Percentiles rank a stretch among this genome's conserved stretches.
Conservation (phyloP, 208 protist genomes). For the Crithidia brevicula region DNA sequence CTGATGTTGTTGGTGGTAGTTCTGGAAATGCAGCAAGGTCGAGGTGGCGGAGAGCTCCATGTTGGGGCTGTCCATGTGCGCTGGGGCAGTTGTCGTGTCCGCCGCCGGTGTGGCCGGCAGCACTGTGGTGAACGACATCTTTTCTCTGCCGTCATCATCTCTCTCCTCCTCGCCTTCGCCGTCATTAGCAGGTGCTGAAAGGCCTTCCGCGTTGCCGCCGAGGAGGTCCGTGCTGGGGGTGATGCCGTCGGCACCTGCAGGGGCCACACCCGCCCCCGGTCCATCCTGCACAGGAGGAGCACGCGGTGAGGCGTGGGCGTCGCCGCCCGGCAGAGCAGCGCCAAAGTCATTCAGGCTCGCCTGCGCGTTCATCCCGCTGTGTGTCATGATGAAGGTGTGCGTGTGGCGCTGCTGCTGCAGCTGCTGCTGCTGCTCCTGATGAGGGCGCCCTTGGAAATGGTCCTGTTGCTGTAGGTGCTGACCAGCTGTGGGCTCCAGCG, state of each 20-base stretch:
- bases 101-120: no score
- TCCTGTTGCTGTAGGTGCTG: neutral
- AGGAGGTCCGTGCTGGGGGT: no score
- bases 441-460: neutral
- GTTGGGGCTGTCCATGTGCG: neutral
- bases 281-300: no score
- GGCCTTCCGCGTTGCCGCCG: no score
- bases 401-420: constrained; percentile 8
- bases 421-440: neutral
- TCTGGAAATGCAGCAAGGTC: constrained; percentile 5
- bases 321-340: neutral
- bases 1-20: constrained; percentile 18
- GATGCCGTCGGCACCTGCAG: no score
- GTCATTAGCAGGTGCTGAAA: no score
- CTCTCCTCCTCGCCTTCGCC: no score
- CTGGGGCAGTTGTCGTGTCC: neutral
- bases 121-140: no score
- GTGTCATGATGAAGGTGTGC: constrained; percentile 9
- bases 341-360: neutral
- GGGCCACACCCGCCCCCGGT: no score
- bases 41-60: neutral
- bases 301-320: neutral
- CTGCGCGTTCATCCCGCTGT: constrained; percentile 11
- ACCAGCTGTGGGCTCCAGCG: no score
- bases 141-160: no score